A percentile compares a stretch with the other conserved stretches of the same genome.
These are phyloP conservation scores for Funneliformis geosporum DNA, from an alignment of 192 early-diverging fungal species.

Conservation along the genomic window DNA sequence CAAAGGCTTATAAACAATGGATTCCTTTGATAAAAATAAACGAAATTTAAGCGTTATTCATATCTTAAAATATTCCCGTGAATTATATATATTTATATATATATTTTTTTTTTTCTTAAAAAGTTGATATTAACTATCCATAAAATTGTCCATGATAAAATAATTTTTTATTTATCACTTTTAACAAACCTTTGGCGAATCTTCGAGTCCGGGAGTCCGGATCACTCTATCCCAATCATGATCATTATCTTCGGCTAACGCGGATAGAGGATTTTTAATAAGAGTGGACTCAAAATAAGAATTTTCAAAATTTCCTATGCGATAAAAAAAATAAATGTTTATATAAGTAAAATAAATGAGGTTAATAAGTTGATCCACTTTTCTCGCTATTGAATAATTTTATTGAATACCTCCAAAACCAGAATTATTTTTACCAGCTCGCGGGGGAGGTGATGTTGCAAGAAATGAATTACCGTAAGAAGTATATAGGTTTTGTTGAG, in stretches of 20 bases:
- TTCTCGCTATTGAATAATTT: not conserved
- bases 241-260: slow-evolving; percentile 26
- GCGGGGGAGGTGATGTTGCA: not conserved
- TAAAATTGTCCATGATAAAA: slow-evolving; percentile 1
- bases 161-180: not conserved
- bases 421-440: not conserved
- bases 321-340: slow-evolving; percentile 3
- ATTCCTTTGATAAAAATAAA: slow-evolving; percentile 29
- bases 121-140: not conserved
- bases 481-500: not conserved
- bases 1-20: slow-evolving; percentile 31
- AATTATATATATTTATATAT: not conserved
- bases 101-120: not conserved
- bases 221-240: slow-evolving; percentile 32
- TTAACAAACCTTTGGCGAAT: slow-evolving; percentile 32
- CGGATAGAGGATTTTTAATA: slow-evolving; percentile 20
- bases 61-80: not conserved
- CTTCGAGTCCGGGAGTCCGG: slow-evolving; percentile 20
- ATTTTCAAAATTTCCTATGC: slow-evolving; percentile 8
- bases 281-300: slow-evolving; percentile 2
- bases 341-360: not conserved
- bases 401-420: slow-evolving; percentile 15
- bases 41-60: slow-evolving; percentile 15
- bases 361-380: not conserved
- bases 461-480: not conserved